Evolutionary conservation across 768 basidiomycete species (phyloP).

Genomic region (Kwoniella sp.): DNA sequence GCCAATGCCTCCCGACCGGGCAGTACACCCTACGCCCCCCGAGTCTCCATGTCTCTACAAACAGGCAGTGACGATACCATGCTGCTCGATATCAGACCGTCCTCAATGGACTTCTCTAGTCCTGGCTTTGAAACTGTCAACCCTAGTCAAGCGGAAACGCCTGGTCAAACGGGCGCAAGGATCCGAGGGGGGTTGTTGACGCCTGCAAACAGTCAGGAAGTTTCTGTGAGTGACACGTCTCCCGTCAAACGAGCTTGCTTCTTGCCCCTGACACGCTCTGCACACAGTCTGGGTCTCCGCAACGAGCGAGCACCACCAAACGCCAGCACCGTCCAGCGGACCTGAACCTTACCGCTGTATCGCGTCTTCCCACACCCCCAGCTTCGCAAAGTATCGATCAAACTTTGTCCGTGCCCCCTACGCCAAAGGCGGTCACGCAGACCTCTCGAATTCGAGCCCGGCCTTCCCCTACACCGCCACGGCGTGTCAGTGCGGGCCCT

Average conservation of each 20-base stretch:
- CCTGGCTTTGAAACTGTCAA: slow-evolving; percentile 4
- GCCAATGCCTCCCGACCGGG: slow-evolving; percentile 4
- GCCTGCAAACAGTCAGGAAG: slow-evolving; percentile 29
- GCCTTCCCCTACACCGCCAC: slow-evolving; percentile 19
- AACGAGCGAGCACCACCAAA: background rate
- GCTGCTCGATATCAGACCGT: slow-evolving; percentile 12
- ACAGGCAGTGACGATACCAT: slow-evolving; percentile 14
- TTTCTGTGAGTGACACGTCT: slow-evolving; percentile 3
- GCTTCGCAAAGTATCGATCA: slow-evolving; percentile 16
- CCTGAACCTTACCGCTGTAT: slow-evolving; percentile 1
- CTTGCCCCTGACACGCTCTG: background rate
- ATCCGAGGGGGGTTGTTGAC: slow-evolving; percentile 23
- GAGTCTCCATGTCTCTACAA: slow-evolving; percentile 3
- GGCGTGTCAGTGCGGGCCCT: slow-evolving; percentile 2
- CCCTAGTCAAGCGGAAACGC: background rate
- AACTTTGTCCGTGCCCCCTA: background rate
- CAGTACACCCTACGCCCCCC: slow-evolving; percentile 8
- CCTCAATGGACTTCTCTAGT: slow-evolving; percentile 4
- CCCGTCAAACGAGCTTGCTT: background rate
- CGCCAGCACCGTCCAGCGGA: background rate
- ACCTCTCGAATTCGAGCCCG: slow-evolving; percentile 13
- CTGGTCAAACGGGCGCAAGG: background rate
- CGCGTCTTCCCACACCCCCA: slow-evolving; percentile 26
- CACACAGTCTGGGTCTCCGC: slow-evolving; percentile 8
- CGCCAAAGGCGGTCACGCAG: background rate